Conservation (phyloP, 1,284 basidiomycete genomes). For the Rhizoctonia solani region DNA sequence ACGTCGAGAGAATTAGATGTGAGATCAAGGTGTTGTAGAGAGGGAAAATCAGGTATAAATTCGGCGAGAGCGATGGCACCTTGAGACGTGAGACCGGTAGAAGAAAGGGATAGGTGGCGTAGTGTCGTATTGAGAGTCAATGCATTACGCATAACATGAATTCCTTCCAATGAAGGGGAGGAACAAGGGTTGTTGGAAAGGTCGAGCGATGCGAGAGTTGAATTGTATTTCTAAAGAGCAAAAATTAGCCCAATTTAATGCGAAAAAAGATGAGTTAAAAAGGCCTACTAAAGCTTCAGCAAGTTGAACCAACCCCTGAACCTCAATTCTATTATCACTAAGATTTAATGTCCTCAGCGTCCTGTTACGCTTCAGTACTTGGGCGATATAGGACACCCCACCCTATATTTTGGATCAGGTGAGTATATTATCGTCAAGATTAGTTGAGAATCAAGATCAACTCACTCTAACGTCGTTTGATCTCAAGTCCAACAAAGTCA, state of each 20-base stretch:
- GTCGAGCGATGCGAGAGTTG: slow-evolving; percentile 91
- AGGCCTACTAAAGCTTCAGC: slow-evolving; percentile 83
- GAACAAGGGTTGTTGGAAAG: slow-evolving; percentile 92
- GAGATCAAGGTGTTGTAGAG: slow-evolving; percentile 86
- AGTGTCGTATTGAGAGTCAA: slow-evolving; percentile 92
- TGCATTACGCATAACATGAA: slow-evolving; percentile 74
- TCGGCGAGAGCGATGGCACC: slow-evolving; percentile 96
- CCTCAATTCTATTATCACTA: slow-evolving; percentile 91
- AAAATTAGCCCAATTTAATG: neutral
- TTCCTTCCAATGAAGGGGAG: slow-evolving; percentile 84
- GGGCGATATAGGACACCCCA: slow-evolving; percentile 88
- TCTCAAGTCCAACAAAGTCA: slow-evolving; percentile 88
- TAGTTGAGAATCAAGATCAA: slow-evolving; percentile 44
- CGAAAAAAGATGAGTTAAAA: neutral
- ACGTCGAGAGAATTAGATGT: slow-evolving; percentile 82
- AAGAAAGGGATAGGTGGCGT: slow-evolving; percentile 89
- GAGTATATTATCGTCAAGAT: slow-evolving; percentile 26
- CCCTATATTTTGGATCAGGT: slow-evolving; percentile 50
- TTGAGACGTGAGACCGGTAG: slow-evolving; percentile 78
- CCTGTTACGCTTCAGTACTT: slow-evolving; percentile 93
- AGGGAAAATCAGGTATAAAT: slow-evolving; percentile 88
- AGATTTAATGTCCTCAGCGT: slow-evolving; percentile 94
- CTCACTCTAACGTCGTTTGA: slow-evolving; percentile 89
- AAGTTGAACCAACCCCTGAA: slow-evolving; percentile 75
- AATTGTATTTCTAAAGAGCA: slow-evolving; percentile 82